These are phyloP conservation scores for Trifolium fragiferum DNA, from an alignment of 306 rosid species.

Conservation along the genomic window DNA sequence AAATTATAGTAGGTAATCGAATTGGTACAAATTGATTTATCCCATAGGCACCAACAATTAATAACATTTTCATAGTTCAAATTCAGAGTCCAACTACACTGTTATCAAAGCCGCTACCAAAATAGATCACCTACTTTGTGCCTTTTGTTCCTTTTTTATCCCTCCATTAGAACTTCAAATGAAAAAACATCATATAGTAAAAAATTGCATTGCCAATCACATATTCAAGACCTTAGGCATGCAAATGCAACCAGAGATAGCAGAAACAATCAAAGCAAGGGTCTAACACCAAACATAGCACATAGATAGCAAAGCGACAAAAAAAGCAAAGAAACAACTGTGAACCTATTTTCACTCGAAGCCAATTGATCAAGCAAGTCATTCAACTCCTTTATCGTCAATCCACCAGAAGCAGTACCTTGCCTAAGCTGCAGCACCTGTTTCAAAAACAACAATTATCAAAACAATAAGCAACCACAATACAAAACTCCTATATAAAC, in stretches of 20 bases:
- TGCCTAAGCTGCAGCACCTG: conserved; percentile 89
- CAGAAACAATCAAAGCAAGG: not conserved
- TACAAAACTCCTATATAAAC: not conserved
- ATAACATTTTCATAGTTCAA: not conserved
- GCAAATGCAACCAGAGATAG: not conserved
- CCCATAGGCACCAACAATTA: conserved; percentile 1
- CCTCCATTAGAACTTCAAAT: conserved; percentile 5
- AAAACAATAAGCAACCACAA: not conserved
- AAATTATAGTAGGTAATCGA: not conserved
- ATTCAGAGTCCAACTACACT: not conserved
- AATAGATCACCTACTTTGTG: not conserved
- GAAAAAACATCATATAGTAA: not conserved
- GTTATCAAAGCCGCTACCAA: not conserved
- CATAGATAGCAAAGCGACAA: not conserved
- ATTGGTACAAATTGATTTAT: not conserved
- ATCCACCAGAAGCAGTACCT: conserved; percentile 77
- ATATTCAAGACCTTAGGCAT: not conserved
- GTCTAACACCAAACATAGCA: not conserved
- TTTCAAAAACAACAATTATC: conserved; percentile 24
- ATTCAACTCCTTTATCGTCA: conserved; percentile 76
- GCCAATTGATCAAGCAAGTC: conserved; percentile 85
- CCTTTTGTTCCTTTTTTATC: not conserved
- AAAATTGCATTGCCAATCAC: not conserved
- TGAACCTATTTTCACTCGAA: conserved; percentile 73
- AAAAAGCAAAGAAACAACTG: not conserved